These are phyloP conservation scores for Geranomyces variabilis DNA, from an alignment of 192 early-diverging fungal genomes.

Conservation along the genomic window DNA sequence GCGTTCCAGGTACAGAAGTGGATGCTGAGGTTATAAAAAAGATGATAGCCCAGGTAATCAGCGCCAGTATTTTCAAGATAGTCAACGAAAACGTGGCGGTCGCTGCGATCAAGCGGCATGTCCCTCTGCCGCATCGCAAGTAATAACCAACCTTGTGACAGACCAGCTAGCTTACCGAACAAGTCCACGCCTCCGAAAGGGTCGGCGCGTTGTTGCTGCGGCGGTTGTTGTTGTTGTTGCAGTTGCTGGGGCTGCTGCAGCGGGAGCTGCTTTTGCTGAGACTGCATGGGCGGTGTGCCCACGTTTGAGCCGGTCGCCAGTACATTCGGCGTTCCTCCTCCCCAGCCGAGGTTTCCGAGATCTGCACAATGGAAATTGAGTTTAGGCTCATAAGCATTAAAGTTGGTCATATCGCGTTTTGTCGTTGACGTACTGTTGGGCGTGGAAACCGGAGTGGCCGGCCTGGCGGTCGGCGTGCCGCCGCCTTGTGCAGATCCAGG, in stretches of 20 bases:
- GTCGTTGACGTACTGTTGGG: slow-evolving; percentile 6
- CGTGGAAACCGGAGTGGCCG: background rate
- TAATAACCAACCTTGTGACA: slow-evolving; percentile 34
- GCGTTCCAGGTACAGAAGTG: slow-evolving; percentile 12
- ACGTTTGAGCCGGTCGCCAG: no score
- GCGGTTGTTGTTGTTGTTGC: slow-evolving; percentile 6
- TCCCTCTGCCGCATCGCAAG: background rate
- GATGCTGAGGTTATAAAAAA: background rate
- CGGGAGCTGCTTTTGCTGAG: background rate
- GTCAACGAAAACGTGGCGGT: background rate
- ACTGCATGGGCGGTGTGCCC: background rate
- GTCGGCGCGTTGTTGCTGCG: slow-evolving; percentile 17
- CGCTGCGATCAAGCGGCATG: background rate
- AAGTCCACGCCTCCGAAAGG: slow-evolving; percentile 32
- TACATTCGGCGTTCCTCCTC: no score
- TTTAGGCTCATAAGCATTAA: no score
- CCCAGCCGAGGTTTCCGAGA: no score
- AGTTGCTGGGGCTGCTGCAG: background rate
- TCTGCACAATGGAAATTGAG: no score
- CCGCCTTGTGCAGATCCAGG: background rate
- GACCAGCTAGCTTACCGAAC: slow-evolving; percentile 36
- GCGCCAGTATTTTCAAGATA: no score
- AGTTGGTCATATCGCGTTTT: no score
- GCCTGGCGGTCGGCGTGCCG: background rate
- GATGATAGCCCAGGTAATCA: background rate